Percentiles rank a stretch among this genome's conserved stretches.
These are phyloP conservation scores for Entomophthora muscae DNA, from an alignment of 371 early-diverging fungal species.

Conservation along the genomic window DNA sequence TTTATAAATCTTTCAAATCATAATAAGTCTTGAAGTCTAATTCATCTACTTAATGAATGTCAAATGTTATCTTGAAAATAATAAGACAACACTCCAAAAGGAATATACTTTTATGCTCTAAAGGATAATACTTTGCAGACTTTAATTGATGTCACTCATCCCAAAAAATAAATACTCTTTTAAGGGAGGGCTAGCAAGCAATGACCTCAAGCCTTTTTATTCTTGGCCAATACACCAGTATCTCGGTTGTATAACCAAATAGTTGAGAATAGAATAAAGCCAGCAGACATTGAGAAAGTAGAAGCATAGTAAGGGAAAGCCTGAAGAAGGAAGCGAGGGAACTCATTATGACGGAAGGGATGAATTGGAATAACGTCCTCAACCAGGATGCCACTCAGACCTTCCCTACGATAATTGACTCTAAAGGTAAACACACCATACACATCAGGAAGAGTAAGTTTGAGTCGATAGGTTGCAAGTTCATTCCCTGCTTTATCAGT, in stretches of 20 bases:
- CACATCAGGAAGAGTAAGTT: slow-evolving; percentile 70
- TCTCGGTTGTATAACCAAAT: slow-evolving; percentile 38
- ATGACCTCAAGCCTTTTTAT: neutral
- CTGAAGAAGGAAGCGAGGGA: slow-evolving; percentile 72
- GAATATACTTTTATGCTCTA: no score
- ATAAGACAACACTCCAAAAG: no score
- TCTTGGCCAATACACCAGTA: neutral
- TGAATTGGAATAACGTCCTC: slow-evolving; percentile 65
- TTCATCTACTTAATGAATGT: no score
- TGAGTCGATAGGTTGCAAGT: slow-evolving; percentile 26
- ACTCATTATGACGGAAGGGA: slow-evolving; percentile 88
- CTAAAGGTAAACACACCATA: slow-evolving; percentile 92
- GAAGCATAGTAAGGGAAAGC: slow-evolving; percentile 92
- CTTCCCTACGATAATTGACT: slow-evolving; percentile 76
- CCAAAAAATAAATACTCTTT: no score
- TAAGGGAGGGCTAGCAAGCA: no score
- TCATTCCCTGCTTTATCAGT: slow-evolving; percentile 10
- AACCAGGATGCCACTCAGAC: slow-evolving; percentile 47
- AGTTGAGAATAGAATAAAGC: slow-evolving; percentile 63
- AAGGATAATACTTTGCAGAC: no score
- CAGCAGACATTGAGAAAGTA: slow-evolving; percentile 59
- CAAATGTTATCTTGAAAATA: no score
- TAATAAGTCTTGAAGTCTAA: no score
- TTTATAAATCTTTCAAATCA: no score
- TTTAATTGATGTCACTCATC: no score